Evolutionary conservation across 352 stramenopile species (phyloP), one percentile per base, ranked within the genome.

Genomic region (Phytophthora palmivora): DNA sequence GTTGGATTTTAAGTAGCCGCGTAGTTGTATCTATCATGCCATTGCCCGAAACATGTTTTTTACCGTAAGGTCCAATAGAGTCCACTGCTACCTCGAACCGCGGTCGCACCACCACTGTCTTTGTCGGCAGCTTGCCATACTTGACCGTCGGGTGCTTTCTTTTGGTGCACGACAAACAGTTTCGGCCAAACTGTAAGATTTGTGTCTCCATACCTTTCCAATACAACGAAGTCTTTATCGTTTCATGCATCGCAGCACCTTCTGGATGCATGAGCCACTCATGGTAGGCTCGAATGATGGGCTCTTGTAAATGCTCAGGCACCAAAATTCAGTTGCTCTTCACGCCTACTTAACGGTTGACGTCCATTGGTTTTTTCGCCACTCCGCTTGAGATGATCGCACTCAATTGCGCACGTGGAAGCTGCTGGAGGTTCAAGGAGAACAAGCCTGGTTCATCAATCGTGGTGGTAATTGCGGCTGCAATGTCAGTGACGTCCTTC

Each of bases 1-100:
- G 19, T 4, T 37, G 48, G 6, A 55, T 55, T 19, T 55, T 34
- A 6, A 42, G 9, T 1, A 55, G 48, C 24, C 48, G 33, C n/a
- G 48, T 55, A 8, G 14, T 54, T 14, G 34, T 55, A 21, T 55
- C 33, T 15, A 55, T 45, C 21, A 45, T 55, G 33, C 24, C 14
- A 55, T 14, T n/a, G 34, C 48, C 16, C 48, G 7, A 11, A 55
- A 55, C 22, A 45, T 44, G 4, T 55, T 28, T n/a, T 6, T 55
- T 55, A n/a, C 48, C 21, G 15, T 45, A 45, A n/a, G 19, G 48
- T 4, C 48, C 48, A n/a, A 55, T 55, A 18, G 48, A 55, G 19
- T 28, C 48, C 12, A 51, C 16, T 6, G 43, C 26, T 15, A n/a
- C n/a, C n/a, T n/a, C n/a, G n/a, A n/a, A 51, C 44, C 34, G 45